phyloP scores from a whole-genome alignment of 345 rosid species.

The Reutealis trisperma region DNA sequence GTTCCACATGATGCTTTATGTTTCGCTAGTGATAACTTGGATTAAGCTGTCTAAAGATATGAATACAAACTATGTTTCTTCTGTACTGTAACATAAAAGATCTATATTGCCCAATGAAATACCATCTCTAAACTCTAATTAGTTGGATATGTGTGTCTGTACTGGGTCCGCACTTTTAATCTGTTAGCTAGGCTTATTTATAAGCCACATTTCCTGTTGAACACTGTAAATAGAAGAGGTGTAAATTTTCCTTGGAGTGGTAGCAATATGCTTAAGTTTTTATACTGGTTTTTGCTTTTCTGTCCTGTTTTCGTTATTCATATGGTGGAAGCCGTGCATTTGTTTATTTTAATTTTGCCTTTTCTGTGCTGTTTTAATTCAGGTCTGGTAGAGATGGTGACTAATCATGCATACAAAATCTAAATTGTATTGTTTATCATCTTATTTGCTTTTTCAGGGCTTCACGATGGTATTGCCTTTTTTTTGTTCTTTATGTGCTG shows the following conservation, averaged over 20 bases:
- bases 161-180: neutral
- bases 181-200: neutral
- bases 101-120: neutral
- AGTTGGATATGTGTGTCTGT: neutral
- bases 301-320: neutral
- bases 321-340: neutral
- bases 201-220: neutral
- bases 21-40: neutral
- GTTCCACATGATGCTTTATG: neutral
- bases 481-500: conserved; percentile 79
- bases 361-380: neutral
- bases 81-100: neutral
- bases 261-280: neutral
- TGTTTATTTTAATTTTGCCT: too few species aligned
- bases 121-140: neutral
- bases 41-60: neutral
- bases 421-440: neutral
- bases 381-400: neutral
- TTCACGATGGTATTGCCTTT: conserved; percentile 85
- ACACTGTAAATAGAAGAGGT: neutral
- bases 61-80: neutral
- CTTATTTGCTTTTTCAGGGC: conserved; percentile 44
- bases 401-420: neutral
- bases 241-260: neutral
- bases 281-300: neutral